Evolutionary conservation across 2,329 filamentous ascomycete species (phyloP), one percentile per base, ranked within the genome.

Genomic region (Monosporascus sp.): DNA sequence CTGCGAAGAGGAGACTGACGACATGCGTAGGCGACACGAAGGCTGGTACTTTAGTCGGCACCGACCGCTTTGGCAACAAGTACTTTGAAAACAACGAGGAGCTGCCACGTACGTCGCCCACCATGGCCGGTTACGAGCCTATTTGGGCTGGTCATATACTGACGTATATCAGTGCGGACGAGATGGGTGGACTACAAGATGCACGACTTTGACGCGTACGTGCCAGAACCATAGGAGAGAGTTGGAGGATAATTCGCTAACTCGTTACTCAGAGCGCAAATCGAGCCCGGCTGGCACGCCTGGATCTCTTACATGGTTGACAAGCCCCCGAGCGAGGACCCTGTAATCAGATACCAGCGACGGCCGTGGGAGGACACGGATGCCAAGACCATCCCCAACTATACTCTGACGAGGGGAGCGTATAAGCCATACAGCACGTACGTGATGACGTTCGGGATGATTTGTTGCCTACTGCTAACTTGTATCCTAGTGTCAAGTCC

Each of bases 121-220:
- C 14, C 9, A 26, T 36, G 17, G n/a, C 22, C 14, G 5, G 8
- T 14, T 6, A 17, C 19, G 8, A 9, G 9, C 19, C 8, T 7
- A 7, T 8, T 34, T 41, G 34, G 31, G 9, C 22, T 9, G 19
- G 4, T 14, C 31, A 50, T 38, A 26, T 37, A 31, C 56, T 65
- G 49, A 65, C 46, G 2, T 20, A 16, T 20, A 49, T 52, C 64
- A 94, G 91, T 97, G 66, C 88, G 93, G 68, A 97, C 91, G 64
- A 85, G 92, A 80, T 99, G 95, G 94, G 90, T 99, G 60, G 92
- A 97, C 74, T 99, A 95, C 81, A 93, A 91, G 77, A 82, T 89
- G 73, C 80, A 90, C 65, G 91, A 97, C 73, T 89, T 81, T 69
- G 89, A 94, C 66, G 79, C 89, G 83, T 88, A 78, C 64, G 83